Evolutionary conservation across 345 rosid species (phyloP).

Genomic region (Rhodomyrtus tomentosa): DNA sequence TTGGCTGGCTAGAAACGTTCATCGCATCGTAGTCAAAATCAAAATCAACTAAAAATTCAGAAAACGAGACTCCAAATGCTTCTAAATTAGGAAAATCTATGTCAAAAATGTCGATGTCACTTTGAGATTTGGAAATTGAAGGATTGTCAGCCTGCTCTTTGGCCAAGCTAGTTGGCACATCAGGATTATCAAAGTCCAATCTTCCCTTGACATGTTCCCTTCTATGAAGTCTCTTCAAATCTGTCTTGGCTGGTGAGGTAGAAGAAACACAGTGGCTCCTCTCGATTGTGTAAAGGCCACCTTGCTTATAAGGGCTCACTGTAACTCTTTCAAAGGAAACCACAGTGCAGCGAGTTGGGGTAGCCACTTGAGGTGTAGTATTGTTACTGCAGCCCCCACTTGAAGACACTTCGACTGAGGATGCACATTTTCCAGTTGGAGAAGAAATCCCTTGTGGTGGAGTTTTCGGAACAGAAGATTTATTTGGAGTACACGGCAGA

Average conservation of each 20-base stretch:
- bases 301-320: conserved; percentile 62
- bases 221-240: conserved; percentile 29
- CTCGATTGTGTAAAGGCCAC: conserved; percentile 50
- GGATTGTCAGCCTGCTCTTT: conserved; percentile 17
- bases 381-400: conserved; percentile 19
- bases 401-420: conserved; percentile 22
- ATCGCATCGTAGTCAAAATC: conserved; percentile 47
- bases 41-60: conserved; percentile 57
- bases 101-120: conserved; percentile 45
- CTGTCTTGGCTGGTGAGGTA: conserved; percentile 57
- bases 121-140: conserved; percentile 51
- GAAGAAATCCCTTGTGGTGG: conserved; percentile 45
- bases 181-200: conserved; percentile 73
- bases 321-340: conserved; percentile 52
- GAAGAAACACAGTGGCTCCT: conserved; percentile 65
- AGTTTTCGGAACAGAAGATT: conserved; percentile 41
- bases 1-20: conserved; percentile 25
- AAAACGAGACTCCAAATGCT: conserved; percentile 51
- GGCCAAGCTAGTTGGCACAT: conserved; percentile 20
- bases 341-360: conserved; percentile 59
- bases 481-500: conserved; percentile 18
- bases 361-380: conserved; percentile 28
- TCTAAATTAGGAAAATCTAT: conserved; percentile 59
- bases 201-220: conserved; percentile 78
- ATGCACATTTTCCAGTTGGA: conserved; percentile 17